Evolutionary conservation across 2,329 filamentous ascomycete genomes (phyloP).

Genomic region (Trichoderma brevicompactum): DNA sequence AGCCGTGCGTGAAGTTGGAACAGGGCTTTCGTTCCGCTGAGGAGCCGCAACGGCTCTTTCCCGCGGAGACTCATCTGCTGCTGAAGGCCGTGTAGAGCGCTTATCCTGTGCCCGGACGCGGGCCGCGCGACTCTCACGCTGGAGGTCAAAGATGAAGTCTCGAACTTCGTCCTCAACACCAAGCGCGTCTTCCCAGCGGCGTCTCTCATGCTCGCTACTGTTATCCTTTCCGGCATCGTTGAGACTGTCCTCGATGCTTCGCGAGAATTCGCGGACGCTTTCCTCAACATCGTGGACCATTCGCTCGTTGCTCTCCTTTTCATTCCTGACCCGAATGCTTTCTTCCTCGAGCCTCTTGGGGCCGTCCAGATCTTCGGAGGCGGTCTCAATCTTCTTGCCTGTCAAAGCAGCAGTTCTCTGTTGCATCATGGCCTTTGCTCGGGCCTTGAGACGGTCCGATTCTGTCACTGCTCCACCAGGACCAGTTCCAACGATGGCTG

Average conservation of each 20-base stretch:
- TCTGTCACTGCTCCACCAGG: constrained; percentile 90
- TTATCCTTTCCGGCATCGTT: constrained; percentile 79
- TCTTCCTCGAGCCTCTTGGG: constrained; percentile 89
- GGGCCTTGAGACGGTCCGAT: constrained; percentile 89
- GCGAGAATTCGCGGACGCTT: constrained; percentile 86
- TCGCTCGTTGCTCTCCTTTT: constrained; percentile 91
- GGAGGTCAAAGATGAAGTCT: constrained; percentile 97
- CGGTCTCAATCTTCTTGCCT: constrained; percentile 74
- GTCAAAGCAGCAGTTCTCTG: constrained; percentile 91
- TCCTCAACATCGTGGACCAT: constrained; percentile 98
- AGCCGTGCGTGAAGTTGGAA: constrained; percentile 57
- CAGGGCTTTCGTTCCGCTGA: constrained; percentile 51
- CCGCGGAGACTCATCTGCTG: constrained; percentile 51
- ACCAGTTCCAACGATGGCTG: constrained; percentile 86
- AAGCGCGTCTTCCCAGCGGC: constrained; percentile 93
- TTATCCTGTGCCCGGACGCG: constrained; percentile 67
- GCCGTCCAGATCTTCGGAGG: constrained; percentile 74
- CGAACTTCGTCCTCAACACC: constrained; percentile 96
- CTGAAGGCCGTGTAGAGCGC: constrained; percentile 49
- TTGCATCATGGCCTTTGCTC: constrained; percentile 98
- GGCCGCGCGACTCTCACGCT: constrained; percentile 79
- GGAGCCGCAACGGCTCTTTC: constrained; percentile 34
- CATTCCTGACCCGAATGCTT: constrained; percentile 75
- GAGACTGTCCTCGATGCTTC: constrained; percentile 81
- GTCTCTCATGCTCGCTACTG: constrained; percentile 83